phyloP scores from a whole-genome alignment of 768 basidiomycete genomes.

The Suillus americanus region DNA sequence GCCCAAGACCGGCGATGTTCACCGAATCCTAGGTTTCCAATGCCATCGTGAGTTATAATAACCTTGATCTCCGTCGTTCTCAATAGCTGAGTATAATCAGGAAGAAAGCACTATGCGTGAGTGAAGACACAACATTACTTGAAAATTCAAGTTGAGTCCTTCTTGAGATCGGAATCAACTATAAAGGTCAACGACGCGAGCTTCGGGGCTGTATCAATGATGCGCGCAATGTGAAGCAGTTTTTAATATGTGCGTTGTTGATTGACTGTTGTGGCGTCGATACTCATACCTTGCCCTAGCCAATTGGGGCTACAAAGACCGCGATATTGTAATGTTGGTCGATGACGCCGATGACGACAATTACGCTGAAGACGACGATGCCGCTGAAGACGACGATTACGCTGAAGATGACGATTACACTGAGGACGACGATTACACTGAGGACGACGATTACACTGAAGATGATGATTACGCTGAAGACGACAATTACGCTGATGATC shows the following conservation, averaged over 20 bases:
- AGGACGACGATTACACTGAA: no score
- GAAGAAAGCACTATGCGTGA: conserved; percentile 50
- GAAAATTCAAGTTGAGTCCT: not conserved
- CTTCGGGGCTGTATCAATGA: conserved; percentile 84
- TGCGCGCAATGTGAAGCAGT: conserved; percentile 64
- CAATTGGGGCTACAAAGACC: conserved; percentile 46
- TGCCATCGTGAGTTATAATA: conserved; percentile 18
- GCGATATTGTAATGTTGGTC: conserved; percentile 58
- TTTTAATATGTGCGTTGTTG: conserved; percentile 55
- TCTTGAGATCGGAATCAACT: conserved; percentile 76
- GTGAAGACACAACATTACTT: conserved; percentile 9
- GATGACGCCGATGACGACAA: conserved; percentile 46
- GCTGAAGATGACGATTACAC: no score
- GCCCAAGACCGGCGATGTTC: conserved; percentile 15
- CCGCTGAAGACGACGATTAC: no score
- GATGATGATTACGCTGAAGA: no score
- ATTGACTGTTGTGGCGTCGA: not conserved
- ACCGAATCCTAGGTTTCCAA: conserved; percentile 17
- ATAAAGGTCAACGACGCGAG: conserved; percentile 59
- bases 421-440: no score
- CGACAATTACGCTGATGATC: no score
- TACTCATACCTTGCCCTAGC: conserved; percentile 21
- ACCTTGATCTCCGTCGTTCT: not conserved
- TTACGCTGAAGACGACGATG: no score
- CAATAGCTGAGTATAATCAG: conserved; percentile 12